Evolutionary conservation across 2,329 filamentous ascomycete genomes (phyloP), one percentile per base, ranked within the genome.

Genomic region (Penicillium sp.): DNA sequence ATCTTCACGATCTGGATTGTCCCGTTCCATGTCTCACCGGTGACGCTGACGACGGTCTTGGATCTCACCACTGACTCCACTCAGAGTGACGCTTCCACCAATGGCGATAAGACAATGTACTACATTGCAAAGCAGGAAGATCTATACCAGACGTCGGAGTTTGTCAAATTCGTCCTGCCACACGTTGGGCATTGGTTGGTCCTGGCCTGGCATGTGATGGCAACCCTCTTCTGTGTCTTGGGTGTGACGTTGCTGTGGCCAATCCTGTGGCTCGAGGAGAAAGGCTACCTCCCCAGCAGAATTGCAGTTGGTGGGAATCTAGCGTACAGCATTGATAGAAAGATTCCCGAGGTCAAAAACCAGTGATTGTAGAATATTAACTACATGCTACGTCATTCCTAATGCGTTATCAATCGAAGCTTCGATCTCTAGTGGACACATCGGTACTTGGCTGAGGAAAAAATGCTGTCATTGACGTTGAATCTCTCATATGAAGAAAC

Each of bases 121-220:
- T 86, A 83, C 59, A 90, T 94, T 48, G 64, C 73, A 5, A 77
- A 74, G 13, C 89, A 95, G 60, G 82, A 94, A 50, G 88, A 95
- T 59, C 68, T 90, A 6, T 94, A 94, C 58, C 86, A 91, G 56
- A 73, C 80, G 1, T 83, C 81, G 33, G 84, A 94, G 51, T 83
- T 83, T 47, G 70, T 91, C 45, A 83, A 83, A 53, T 93, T 94
- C 58, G 53, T 90, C 13, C 56, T 77, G 11, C 80, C 84, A 7
- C 77, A 72, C 8, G 75, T 83, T 0, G 80, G 79, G 0, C 65
- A 71, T 6, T 56, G 77, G 16, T 20, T 83, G 2, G 63, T 88
- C 1, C 72, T 78, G 64, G 48, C 74, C 3, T 84, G 78, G 75
- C 84, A 89, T 59, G 67, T 83, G 14, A 72, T 80, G 37, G 80